Evolutionary conservation across 768 basidiomycete genomes (phyloP), one percentile per base, ranked within the genome.

Genomic region (Boletus tylopilopsis): DNA sequence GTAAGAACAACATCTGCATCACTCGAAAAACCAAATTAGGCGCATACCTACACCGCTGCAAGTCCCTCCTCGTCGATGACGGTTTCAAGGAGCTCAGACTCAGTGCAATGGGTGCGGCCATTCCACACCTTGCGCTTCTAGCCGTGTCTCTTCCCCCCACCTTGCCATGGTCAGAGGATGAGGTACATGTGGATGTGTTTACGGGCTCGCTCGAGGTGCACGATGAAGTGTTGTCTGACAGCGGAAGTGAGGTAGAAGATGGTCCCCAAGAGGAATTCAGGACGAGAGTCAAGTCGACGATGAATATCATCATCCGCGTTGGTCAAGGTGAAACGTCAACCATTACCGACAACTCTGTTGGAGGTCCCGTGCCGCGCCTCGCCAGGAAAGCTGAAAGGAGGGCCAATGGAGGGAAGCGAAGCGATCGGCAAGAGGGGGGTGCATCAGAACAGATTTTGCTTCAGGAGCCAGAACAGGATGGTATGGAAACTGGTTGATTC

Each of bases 71-170:
- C 38, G 61, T 90, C 38, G 78, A 82, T 37, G 82, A 91, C 54
- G 90, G 87, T 83, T 90, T 88, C 61, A 85, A 85, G 54, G 82
- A 79, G 5, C 67, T 94, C 27, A 80, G 84, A 64, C 67, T 94
- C 37, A 81, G 78, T 51, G 92, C 89, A 6, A 86, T 94, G 82
- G 92, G 90, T 22, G 92, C 92, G 5, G 90, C 93, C 2, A 93
- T 94, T 49, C 90, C 92, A 3, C 84, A 84, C 58, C 79, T 91
- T 21, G 68, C 87, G 24, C 81, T 81, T 40, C 74, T 95, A 13
- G 70, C 78, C 12, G 76, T 84, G 6, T 84, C 89, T 19, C 73
- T 94, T 24, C 87, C 90, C 0, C 73, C 77, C 3, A 81, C 85
- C 41, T 74, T 94, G 11, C 88, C 90, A 0, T 89, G 80, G 59